Base-by-base conservation (phyloP, 495 filamentous ascomycete species). In the Podospora bellae-mahoneyi region DNA sequence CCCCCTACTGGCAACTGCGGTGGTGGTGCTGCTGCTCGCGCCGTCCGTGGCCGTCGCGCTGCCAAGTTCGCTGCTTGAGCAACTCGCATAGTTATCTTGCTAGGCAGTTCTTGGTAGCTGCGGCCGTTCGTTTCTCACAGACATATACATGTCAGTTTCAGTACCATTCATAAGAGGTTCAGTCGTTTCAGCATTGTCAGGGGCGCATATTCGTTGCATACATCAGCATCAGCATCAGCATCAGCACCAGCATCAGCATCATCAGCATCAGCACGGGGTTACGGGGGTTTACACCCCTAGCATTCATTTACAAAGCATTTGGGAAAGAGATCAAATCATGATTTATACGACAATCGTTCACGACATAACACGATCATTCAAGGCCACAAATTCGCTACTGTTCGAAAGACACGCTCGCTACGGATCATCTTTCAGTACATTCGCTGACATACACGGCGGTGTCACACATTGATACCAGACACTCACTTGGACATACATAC, bases 1-100 rank as follows among this genome's bases (percentile, higher is more conserved):
- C 48, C 66, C 54, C 73, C 69, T 2, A 9, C 13, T 0, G 73
- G 74, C 34, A 66, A 69, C 68, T 73, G 74, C 62, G 69, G 68
- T 39, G 69, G 68, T 39, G 64, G 54, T 18, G 61, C 59, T 57
- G 54, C 48, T 32, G 54, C 67, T 23, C 65, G 66, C 7, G 69
- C 57, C 39, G 56, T 58, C 64, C 64, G 66, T 53, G 63, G 58
- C 44, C 66, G 69, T 39, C 63, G 66, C 58, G 48, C 59, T 64
- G 10, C 32, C 61, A 28, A 26, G 48, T 59, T 23, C 23, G 20
- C 23, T 13, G 66, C 59, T 63, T 71, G 66, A 66, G 48, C 60
- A 56, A 16, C 61, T 32, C 32, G 53, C 32, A 32, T 32, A 4
- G 7, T 32, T 16, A 18, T 39, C 15, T 63, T 27, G 61, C 55